Base-by-base conservation (phyloP, 176 grass and related monocot species). In the Carex kokanica region DNA sequence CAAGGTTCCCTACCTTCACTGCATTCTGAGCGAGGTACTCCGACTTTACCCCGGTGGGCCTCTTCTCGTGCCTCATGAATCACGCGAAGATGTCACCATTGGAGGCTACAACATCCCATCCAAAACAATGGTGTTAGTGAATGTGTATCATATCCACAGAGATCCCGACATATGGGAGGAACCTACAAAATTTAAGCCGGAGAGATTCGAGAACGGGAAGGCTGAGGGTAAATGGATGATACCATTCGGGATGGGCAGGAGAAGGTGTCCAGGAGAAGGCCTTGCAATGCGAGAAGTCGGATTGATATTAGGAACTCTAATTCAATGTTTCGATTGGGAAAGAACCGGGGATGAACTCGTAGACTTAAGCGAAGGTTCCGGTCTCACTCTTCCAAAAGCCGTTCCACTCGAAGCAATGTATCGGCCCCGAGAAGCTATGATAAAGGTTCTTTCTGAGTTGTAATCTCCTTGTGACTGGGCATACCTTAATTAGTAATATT, bases 241-340 rank as follows among this genome's bases (percentile, higher is more conserved):
- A 13, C 78, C 85, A 60, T 87, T 87, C 15, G 85, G 85, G 1
- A 24, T 31, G 43, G 85, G 85, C 74, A 81, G 85, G 52, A 78
- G 85, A 24, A 57, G 64, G 64, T 86, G 85, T 10, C 78, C 78
- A 1, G 85, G 85, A 6, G 85, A 87, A 61, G 78, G 47, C 78
- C 64, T 87, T 11, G 85, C 85, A 1, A 49, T 74, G 78, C 74
- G 85, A 5, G 64, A 81, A 17, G 20, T 87, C 3, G 85, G 78
- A 29, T 53, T 74, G 53, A 59, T 80, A 25, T 43, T 87, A 11
- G 85, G 73, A 36, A 59, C 85, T 12, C 29, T 87, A 64, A 60
- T 87, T 55, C 85, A 87, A 3, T 87, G 85, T 64, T 87, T 87
- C 55, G 78, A 87, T 29, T 87, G 78, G 78, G 78, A 82, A 58